Percentiles rank a stretch among this genome's conserved stretches.
These are phyloP conservation scores for Naegleria fowleri DNA, from an alignment of 208 protist genomes.

Conservation along the genomic window DNA sequence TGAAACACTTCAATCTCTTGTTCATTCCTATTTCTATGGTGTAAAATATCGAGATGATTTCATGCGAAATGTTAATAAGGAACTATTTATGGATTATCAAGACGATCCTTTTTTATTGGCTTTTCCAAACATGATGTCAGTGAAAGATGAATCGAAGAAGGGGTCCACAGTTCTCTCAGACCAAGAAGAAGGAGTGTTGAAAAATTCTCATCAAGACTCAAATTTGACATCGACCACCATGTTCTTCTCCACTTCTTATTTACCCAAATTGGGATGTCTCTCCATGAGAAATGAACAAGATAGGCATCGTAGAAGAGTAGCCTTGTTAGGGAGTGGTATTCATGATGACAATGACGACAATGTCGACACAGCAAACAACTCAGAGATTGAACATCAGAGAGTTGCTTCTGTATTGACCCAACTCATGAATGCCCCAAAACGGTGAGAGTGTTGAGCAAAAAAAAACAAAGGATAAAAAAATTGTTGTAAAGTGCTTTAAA, in stretches of 20 bases:
- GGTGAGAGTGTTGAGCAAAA: background rate
- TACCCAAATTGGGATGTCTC: background rate
- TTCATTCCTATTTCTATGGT: background rate
- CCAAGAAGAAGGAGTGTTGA: too few species aligned
- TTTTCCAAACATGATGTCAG: background rate
- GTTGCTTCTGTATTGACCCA: background rate
- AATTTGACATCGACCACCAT: too few species aligned
- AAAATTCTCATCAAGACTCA: too few species aligned
- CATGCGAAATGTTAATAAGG: background rate
- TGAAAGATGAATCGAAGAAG: background rate
- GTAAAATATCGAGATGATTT: background rate
- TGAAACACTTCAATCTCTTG: background rate
- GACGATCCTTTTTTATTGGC: conserved; percentile 7
- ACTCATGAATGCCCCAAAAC: background rate
- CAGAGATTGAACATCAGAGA: background rate
- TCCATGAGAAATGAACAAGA: background rate
- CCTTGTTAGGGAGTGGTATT: background rate
- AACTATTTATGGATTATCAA: background rate
- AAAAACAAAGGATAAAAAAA: background rate
- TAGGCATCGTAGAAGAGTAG: background rate
- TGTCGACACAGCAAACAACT: background rate
- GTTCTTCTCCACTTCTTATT: too few species aligned
- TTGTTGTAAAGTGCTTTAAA: background rate
- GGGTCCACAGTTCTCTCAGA: background rate
- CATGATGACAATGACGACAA: background rate